These are phyloP conservation scores for Acer yangbiense DNA, from an alignment of 345 rosid genomes.

Conservation along the genomic window DNA sequence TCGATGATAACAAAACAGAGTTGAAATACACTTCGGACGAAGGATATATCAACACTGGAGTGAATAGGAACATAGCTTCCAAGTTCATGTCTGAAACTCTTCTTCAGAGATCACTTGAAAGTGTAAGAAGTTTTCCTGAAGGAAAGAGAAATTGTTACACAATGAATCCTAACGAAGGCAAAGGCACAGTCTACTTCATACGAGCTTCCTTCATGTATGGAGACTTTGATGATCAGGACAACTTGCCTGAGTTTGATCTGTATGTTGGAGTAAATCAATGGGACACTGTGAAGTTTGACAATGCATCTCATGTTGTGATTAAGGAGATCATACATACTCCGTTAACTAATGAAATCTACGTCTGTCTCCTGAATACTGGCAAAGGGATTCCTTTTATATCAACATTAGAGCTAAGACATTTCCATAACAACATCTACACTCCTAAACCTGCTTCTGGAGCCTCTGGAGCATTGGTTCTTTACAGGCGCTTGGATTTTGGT, in stretches of 20 bases:
- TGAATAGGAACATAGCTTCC: slow-evolving; percentile 23
- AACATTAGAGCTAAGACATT: slow-evolving; percentile 35
- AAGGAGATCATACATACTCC: slow-evolving; percentile 37
- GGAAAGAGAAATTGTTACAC: slow-evolving; percentile 37
- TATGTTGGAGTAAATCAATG: slow-evolving; percentile 32
- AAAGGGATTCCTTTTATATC: slow-evolving; percentile 40
- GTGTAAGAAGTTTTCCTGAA: slow-evolving; percentile 34
- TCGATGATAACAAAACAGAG: slow-evolving; percentile 13
- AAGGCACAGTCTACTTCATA: slow-evolving; percentile 23
- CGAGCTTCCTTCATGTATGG: slow-evolving; percentile 45
- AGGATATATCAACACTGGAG: slow-evolving; percentile 25
- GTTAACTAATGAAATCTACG: slow-evolving; percentile 20
- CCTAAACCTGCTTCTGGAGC: background rate
- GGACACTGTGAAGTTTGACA: slow-evolving; percentile 29
- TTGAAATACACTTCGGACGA: slow-evolving; percentile 22
- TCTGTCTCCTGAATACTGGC: slow-evolving; percentile 34
- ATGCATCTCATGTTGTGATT: slow-evolving; percentile 28
- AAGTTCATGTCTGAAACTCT: slow-evolving; percentile 19
- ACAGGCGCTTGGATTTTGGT: slow-evolving; percentile 35
- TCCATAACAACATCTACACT: slow-evolving; percentile 22
- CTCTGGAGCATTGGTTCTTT: slow-evolving; percentile 24
- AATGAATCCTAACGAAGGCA: slow-evolving; percentile 32
- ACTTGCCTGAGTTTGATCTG: slow-evolving; percentile 25
- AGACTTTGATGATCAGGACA: slow-evolving; percentile 28
- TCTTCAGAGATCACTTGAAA: background rate